Percentiles rank a stretch among this genome's conserved stretches.
These are phyloP conservation scores for Tricladium varicosporioides DNA, from an alignment of 2,329 filamentous ascomycete genomes.

Conservation along the genomic window DNA sequence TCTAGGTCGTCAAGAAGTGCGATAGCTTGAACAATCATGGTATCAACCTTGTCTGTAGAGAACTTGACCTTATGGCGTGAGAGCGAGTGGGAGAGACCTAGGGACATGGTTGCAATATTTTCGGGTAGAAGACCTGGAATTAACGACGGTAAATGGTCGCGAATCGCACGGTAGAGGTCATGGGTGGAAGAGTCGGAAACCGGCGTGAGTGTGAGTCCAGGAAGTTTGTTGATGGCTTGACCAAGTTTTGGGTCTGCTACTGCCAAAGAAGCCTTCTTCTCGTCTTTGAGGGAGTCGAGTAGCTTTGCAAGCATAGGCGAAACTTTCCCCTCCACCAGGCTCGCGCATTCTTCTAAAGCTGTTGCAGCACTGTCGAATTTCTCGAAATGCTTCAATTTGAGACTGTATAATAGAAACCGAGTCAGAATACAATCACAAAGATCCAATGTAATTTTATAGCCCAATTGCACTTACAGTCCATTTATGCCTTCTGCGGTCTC, in stretches of 20 bases:
- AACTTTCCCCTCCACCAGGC: slow-evolving; percentile 90
- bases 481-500: slow-evolving; percentile 81
- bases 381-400: slow-evolving; percentile 95
- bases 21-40: slow-evolving; percentile 98
- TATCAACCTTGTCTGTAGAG: slow-evolving; percentile 96
- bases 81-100: slow-evolving; percentile 95
- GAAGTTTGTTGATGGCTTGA: slow-evolving; percentile 88
- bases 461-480: slow-evolving; percentile 65
- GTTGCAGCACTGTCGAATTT: slow-evolving; percentile 94
- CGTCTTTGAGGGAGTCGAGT: slow-evolving; percentile 87
- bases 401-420: slow-evolving; percentile 43
- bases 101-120: slow-evolving; percentile 89
- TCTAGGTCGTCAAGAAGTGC: slow-evolving; percentile 92
- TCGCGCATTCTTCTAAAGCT: slow-evolving; percentile 86
- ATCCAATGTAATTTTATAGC: slow-evolving; percentile 4
- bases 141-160: slow-evolving; percentile 83
- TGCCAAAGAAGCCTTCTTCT: slow-evolving; percentile 94
- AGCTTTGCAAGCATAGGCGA: slow-evolving; percentile 80
- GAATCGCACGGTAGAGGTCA: slow-evolving; percentile 92
- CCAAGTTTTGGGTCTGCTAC: slow-evolving; percentile 93
- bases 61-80: slow-evolving; percentile 98
- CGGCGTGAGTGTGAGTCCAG: slow-evolving; percentile 79
- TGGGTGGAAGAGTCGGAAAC: slow-evolving; percentile 79
- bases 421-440: slow-evolving; percentile 20
- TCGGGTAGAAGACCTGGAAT: slow-evolving; percentile 84